Evolutionary conservation across 2,329 filamentous ascomycete genomes (phyloP).

Genomic region (Byssoonygena ceratinophila): DNA sequence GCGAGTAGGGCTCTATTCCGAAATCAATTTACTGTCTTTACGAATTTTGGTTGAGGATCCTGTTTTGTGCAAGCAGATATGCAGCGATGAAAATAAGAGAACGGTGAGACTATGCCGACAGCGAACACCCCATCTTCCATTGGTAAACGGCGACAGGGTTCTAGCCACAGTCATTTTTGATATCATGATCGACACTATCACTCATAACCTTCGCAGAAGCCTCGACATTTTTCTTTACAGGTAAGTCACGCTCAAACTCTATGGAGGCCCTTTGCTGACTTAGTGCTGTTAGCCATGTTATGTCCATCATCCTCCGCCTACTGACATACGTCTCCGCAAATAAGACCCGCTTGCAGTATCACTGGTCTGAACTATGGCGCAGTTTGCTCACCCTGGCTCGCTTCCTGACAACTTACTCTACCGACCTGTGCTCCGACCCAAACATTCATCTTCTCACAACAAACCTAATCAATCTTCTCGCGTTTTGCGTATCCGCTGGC

Average conservation of each 20-base stretch:
- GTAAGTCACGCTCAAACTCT: slow-evolving; percentile 23
- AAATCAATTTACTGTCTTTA: slow-evolving; percentile 74
- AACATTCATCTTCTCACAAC: slow-evolving; percentile 65
- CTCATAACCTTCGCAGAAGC: slow-evolving; percentile 79
- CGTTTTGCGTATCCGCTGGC: slow-evolving; percentile 71
- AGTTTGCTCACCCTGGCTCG: slow-evolving; percentile 76
- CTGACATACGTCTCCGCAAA: slow-evolving; percentile 75
- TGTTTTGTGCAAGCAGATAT: slow-evolving; percentile 69
- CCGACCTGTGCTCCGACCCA: slow-evolving; percentile 59
- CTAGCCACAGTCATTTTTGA: slow-evolving; percentile 71
- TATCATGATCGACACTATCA: slow-evolving; percentile 78
- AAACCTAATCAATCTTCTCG: slow-evolving; percentile 69
- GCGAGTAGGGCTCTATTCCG: slow-evolving; percentile 69
- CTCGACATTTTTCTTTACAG: slow-evolving; percentile 79
- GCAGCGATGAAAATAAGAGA: slow-evolving; percentile 63
- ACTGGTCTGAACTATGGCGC: slow-evolving; percentile 93
- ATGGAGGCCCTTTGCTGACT: slow-evolving; percentile 5
- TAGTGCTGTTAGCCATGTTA: slow-evolving; percentile 45
- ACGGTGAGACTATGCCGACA: slow-evolving; percentile 79
- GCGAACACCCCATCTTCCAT: slow-evolving; percentile 70
- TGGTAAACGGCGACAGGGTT: slow-evolving; percentile 60
- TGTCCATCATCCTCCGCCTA: slow-evolving; percentile 72
- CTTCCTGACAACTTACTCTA: slow-evolving; percentile 77
- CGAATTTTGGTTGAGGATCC: slow-evolving; percentile 81
- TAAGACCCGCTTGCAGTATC: slow-evolving; percentile 70